Conservation (phyloP, 805 yeast genomes). For the Nadsonia fulvescens region DNA sequence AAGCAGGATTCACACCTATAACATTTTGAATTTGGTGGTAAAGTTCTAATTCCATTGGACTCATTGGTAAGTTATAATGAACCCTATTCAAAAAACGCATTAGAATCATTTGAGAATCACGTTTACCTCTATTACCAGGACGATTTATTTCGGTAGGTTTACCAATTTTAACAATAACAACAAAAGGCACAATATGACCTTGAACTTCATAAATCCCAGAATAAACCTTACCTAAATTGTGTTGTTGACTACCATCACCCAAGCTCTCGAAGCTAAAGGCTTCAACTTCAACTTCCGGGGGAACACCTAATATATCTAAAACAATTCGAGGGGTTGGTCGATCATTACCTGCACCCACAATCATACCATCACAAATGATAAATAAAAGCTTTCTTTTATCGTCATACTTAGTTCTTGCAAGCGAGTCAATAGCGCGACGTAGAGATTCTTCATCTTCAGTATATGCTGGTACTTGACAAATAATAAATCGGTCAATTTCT, state of each 20-base stretch:
- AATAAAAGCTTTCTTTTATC: constrained; percentile 39
- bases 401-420: constrained; percentile 39
- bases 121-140: constrained; percentile 50
- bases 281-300: constrained; percentile 33
- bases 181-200: constrained; percentile 36
- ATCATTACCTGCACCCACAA: constrained; percentile 45
- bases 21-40: constrained; percentile 36
- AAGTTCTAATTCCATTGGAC: constrained; percentile 35
- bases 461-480: constrained; percentile 36
- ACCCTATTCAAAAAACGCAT: constrained; percentile 46
- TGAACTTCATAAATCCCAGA: constrained; percentile 41
- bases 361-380: constrained; percentile 44
- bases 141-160: constrained; percentile 37
- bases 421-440: constrained; percentile 38
- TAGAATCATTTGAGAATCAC: constrained; percentile 42
- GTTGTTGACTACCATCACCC: constrained; percentile 44
- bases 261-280: constrained; percentile 37
- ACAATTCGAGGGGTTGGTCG: constrained; percentile 39
- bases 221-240: constrained; percentile 43
- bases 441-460: constrained; percentile 41
- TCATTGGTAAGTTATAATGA: constrained; percentile 43
- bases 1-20: constrained; percentile 40
- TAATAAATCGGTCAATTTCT: constrained; percentile 22
- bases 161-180: constrained; percentile 42
- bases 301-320: constrained; percentile 34